Conservation (phyloP, 805 yeast genomes). For the Lipomyces orientalis region DNA sequence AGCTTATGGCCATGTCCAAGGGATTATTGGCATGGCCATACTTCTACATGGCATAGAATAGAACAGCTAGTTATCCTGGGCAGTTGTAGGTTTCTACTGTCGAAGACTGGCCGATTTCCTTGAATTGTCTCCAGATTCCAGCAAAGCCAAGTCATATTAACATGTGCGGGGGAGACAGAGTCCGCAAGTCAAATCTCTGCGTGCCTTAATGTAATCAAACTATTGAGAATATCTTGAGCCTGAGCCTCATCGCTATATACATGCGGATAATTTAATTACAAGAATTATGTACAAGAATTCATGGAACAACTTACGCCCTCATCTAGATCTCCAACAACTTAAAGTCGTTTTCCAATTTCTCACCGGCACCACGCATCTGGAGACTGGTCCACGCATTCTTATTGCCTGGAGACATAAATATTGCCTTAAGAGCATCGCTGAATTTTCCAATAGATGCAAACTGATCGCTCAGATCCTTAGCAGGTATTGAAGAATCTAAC, state of each 20-base stretch:
- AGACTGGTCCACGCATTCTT: conserved; percentile 44
- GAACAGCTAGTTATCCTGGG: too few species aligned
- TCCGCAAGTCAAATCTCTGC: too few species aligned
- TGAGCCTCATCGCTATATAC: background rate
- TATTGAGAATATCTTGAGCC: background rate
- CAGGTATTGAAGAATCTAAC: conserved; percentile 55
- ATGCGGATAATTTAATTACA: background rate
- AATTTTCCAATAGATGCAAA: conserved; percentile 49
- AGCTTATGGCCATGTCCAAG: too few species aligned
- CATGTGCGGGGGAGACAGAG: too few species aligned
- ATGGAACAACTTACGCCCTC: background rate
- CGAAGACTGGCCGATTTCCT: too few species aligned
- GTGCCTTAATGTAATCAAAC: too few species aligned
- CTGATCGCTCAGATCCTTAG: conserved; percentile 58
- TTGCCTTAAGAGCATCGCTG: conserved; percentile 62
- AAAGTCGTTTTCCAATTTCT: background rate
- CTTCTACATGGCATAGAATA: too few species aligned
- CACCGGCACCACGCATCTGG: background rate
- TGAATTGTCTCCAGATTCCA: too few species aligned
- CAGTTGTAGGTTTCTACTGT: too few species aligned
- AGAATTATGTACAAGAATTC: background rate
- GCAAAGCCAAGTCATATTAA: too few species aligned
- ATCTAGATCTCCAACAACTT: background rate
- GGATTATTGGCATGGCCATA: too few species aligned
- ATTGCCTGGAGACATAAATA: conserved; percentile 66